A percentile compares a stretch with the other conserved stretches of the same genome.
These are phyloP conservation scores for Phytophthora fragariae DNA, from an alignment of 352 stramenopile species.

Conservation along the genomic window DNA sequence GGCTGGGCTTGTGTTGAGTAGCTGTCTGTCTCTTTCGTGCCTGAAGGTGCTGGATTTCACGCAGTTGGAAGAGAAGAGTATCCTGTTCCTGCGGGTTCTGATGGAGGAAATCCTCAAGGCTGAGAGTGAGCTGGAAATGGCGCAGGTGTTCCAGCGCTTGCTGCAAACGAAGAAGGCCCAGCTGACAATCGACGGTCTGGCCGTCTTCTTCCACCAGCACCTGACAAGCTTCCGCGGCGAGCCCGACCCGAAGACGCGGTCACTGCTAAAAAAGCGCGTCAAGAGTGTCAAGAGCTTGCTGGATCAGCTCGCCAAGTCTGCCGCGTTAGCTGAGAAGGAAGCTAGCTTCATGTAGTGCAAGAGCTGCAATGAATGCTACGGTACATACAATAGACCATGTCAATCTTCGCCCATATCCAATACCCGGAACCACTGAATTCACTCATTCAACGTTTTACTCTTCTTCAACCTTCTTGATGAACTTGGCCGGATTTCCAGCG, in stretches of 20 bases:
- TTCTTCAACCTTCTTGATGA: slow-evolving; percentile 71
- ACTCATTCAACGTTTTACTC: slow-evolving; percentile 12
- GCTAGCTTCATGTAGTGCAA: slow-evolving; percentile 58
- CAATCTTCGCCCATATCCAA: not conserved
- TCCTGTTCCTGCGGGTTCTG: slow-evolving; percentile 92
- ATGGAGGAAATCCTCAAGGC: slow-evolving; percentile 78
- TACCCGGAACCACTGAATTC: not conserved
- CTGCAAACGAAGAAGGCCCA: slow-evolving; percentile 84
- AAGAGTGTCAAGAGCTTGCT: slow-evolving; percentile 77
- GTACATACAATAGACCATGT: slow-evolving; percentile 27
- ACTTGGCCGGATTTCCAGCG: slow-evolving; percentile 76
- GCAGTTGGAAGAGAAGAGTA: slow-evolving; percentile 80
- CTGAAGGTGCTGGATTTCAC: slow-evolving; percentile 95
- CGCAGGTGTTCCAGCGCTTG: slow-evolving; percentile 76
- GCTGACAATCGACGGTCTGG: slow-evolving; percentile 79
- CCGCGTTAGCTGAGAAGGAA: slow-evolving; percentile 49
- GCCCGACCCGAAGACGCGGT: slow-evolving; percentile 43
- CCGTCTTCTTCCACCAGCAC: slow-evolving; percentile 86
- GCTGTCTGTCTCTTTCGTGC: slow-evolving; percentile 79
- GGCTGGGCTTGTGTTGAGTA: slow-evolving; percentile 73
- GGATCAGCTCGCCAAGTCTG: slow-evolving; percentile 73
- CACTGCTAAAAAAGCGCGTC: slow-evolving; percentile 63
- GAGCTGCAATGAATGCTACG: not conserved
- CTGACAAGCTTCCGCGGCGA: slow-evolving; percentile 68
- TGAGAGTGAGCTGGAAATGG: slow-evolving; percentile 71